Conservation (phyloP, 1,284 basidiomycete genomes). For the Malassezia sp. region DNA sequence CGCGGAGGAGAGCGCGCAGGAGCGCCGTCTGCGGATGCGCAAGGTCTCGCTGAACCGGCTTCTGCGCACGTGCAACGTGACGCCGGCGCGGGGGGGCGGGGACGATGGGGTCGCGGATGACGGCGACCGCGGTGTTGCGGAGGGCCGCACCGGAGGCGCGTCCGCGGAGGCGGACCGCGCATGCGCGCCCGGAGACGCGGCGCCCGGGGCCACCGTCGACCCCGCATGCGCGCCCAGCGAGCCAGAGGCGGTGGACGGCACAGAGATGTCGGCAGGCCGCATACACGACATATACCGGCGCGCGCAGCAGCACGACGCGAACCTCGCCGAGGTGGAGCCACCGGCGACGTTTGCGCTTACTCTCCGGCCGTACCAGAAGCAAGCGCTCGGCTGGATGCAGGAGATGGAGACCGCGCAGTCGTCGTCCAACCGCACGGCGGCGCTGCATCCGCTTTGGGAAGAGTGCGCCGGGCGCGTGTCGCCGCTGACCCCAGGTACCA, state of each 20-base stretch:
- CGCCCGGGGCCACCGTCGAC: no score
- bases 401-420: slow-evolving; percentile 57
- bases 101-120: neutral
- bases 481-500: neutral
- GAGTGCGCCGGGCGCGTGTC: no score
- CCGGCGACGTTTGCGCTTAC: slow-evolving; percentile 65
- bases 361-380: slow-evolving; percentile 78
- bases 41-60: slow-evolving; percentile 52
- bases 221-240: neutral
- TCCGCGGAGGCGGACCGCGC: no score
- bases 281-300: slow-evolving; percentile 50
- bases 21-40: slow-evolving; percentile 62
- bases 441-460: slow-evolving; percentile 87
- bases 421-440: slow-evolving; percentile 44
- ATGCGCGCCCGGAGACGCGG: no score
- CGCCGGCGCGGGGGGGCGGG: slow-evolving; percentile 15
- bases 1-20: slow-evolving; percentile 62
- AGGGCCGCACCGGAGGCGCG: no score
- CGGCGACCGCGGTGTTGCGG: no score
- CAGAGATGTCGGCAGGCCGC: slow-evolving; percentile 26
- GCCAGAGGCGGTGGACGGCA: slow-evolving; percentile 29
- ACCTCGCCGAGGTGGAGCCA: slow-evolving; percentile 71
- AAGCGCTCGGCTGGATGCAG: slow-evolving; percentile 91
- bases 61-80: slow-evolving; percentile 36
- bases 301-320: slow-evolving; percentile 62